These are phyloP conservation scores for Fusarium sp. DNA, from an alignment of 2,329 filamentous ascomycete species.

Conservation along the genomic window DNA sequence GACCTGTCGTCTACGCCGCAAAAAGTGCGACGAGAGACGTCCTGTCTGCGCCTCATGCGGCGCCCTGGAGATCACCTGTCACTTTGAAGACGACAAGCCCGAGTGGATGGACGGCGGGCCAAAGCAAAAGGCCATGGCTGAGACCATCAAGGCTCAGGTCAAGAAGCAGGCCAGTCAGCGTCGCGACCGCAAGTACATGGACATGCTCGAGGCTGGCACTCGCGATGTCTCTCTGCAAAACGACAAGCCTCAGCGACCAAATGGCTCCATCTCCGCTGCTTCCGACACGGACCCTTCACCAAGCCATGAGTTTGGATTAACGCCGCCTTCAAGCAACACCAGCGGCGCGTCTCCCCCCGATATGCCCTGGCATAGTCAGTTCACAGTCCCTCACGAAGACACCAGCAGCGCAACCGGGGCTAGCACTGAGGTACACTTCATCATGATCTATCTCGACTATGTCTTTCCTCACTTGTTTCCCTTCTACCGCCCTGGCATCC, in stretches of 20 bases:
- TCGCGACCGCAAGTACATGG: conserved; percentile 61
- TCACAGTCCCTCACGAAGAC: conserved; percentile 41
- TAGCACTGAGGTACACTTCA: conserved; percentile 54
- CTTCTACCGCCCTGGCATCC: conserved; percentile 67
- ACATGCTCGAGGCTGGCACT: conserved; percentile 54
- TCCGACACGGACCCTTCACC: conserved; percentile 47
- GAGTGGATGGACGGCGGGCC: conserved; percentile 67
- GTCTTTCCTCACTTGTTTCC: conserved; percentile 72
- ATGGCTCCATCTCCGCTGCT: conserved; percentile 32
- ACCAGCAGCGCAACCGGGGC: conserved; percentile 32
- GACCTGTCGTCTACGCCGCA: conserved; percentile 70
- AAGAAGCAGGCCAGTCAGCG: conserved; percentile 64
- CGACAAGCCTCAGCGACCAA: conserved; percentile 11
- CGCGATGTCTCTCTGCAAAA: conserved; percentile 40
- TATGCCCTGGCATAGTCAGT: conserved; percentile 49
- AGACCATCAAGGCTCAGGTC: conserved; percentile 66
- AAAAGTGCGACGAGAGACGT: conserved; percentile 68
- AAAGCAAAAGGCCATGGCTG: conserved; percentile 62
- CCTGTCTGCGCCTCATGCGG: conserved; percentile 64
- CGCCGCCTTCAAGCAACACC: conserved; percentile 48
- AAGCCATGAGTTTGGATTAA: conserved; percentile 39
- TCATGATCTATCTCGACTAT: conserved; percentile 71
- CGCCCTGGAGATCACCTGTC: conserved; percentile 66
- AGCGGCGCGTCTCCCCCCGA: conserved; percentile 49
- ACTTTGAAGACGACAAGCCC: conserved; percentile 63